phyloP scores from a whole-genome alignment of 2,329 filamentous ascomycete genomes.

The Aureobasidium sp. region DNA sequence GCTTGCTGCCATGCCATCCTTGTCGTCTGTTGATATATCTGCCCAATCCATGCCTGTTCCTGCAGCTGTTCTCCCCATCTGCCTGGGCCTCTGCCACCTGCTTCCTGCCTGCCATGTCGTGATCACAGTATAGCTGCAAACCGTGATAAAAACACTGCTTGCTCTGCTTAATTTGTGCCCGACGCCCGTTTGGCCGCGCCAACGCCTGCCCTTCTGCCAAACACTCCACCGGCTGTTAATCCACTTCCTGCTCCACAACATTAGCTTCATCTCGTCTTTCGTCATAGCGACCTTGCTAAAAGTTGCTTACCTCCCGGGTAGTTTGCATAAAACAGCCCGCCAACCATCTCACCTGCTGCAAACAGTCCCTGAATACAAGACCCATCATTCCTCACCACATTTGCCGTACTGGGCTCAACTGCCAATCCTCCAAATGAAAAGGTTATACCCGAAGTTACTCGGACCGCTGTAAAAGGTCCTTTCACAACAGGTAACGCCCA shows the following conservation, averaged over 20 bases:
- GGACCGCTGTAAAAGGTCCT: slow-evolving; percentile 53
- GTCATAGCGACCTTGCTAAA: neutral
- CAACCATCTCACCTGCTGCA: slow-evolving; percentile 58
- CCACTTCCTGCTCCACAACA: slow-evolving; percentile 36
- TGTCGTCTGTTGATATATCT: neutral
- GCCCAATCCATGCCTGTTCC: neutral
- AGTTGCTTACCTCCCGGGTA: slow-evolving; percentile 44
- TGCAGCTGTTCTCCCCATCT: neutral
- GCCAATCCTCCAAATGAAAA: slow-evolving; percentile 60
- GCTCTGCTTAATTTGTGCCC: neutral
- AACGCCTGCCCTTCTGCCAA: slow-evolving; percentile 37
- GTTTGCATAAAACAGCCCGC: slow-evolving; percentile 54
- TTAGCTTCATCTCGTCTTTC: neutral
- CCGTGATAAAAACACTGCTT: neutral
- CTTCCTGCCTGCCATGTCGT: neutral
- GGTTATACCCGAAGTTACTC: slow-evolving; percentile 56
- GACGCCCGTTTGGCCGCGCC: slow-evolving; percentile 19
- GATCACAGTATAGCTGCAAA: neutral
- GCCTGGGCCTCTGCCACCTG: neutral
- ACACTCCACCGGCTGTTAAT: slow-evolving; percentile 50
- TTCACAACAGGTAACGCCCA: slow-evolving; percentile 53
- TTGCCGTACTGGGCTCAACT: slow-evolving; percentile 45
- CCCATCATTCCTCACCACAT: slow-evolving; percentile 41
- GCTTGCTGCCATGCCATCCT: neutral
- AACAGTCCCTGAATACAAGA: slow-evolving; percentile 46